These are phyloP conservation scores for Zelopaecilomyces penicillatus DNA, from an alignment of 2,329 filamentous ascomycete species.

Conservation along the genomic window DNA sequence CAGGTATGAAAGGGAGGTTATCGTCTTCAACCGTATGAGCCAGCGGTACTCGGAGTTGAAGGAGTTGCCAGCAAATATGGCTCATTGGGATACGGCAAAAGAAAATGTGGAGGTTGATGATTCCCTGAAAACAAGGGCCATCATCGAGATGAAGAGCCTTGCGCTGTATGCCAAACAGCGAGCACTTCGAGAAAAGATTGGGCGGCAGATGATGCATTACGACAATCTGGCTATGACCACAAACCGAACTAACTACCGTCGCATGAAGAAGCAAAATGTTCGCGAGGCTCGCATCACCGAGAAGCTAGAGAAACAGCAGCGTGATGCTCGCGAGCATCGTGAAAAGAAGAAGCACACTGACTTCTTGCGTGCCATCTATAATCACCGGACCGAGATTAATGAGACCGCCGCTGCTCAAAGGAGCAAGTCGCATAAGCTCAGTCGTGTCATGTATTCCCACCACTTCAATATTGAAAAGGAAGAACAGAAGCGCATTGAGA, in stretches of 20 bases:
- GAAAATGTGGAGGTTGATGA: conserved; percentile 64
- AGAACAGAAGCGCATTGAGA: conserved; percentile 95
- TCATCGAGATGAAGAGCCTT: conserved; percentile 93
- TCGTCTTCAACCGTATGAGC: conserved; percentile 83
- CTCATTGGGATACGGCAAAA: conserved; percentile 75
- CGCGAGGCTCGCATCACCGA: conserved; percentile 95
- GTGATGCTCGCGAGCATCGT: conserved; percentile 87
- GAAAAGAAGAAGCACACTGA: conserved; percentile 97
- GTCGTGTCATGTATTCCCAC: conserved; percentile 78
- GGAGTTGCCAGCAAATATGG: conserved; percentile 74
- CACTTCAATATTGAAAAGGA: conserved; percentile 98
- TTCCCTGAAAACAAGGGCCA: conserved; percentile 73
- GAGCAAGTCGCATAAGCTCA: conserved; percentile 74
- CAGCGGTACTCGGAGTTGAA: conserved; percentile 79
- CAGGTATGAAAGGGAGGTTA: conserved; percentile 76
- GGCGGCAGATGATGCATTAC: conserved; percentile 86
- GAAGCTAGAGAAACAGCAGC: conserved; percentile 98
- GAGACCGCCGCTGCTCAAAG: conserved; percentile 59
- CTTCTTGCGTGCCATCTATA: conserved; percentile 79
- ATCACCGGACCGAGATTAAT: conserved; percentile 70
- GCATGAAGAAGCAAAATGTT: conserved; percentile 94
- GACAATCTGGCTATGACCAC: conserved; percentile 97
- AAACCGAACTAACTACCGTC: conserved; percentile 81
- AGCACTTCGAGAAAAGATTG: conserved; percentile 75
- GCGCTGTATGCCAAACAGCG: conserved; percentile 83